These are phyloP conservation scores for Rubia yunnanensis DNA, from an alignment of 257 asterid genomes.

Conservation along the genomic window DNA sequence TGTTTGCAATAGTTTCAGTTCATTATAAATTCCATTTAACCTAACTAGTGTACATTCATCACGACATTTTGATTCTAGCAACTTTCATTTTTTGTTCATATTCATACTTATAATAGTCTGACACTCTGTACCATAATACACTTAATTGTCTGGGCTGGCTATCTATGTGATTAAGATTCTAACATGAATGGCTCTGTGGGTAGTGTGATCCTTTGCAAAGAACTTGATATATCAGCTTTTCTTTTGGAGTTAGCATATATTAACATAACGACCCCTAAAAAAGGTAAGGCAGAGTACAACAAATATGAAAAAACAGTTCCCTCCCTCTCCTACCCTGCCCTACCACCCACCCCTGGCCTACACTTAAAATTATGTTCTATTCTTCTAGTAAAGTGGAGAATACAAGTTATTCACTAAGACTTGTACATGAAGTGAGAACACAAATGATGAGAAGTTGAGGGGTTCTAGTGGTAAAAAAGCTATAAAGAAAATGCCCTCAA, in stretches of 20 bases:
- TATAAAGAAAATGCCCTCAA: slow-evolving; percentile 6
- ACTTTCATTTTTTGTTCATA: no score
- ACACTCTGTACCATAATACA: no score
- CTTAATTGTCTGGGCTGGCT: slow-evolving; percentile 10
- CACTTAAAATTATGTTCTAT: slow-evolving; percentile 13
- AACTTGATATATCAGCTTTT: slow-evolving; percentile 9
- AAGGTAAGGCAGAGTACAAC: slow-evolving; percentile 30
- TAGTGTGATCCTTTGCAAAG: slow-evolving; percentile 8
- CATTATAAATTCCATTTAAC: no score
- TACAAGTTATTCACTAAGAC: slow-evolving; percentile 13
- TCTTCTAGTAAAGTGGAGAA: slow-evolving; percentile 21
- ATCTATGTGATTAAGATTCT: slow-evolving; percentile 15
- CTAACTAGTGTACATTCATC: no score
- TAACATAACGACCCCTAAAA: slow-evolving; percentile 13
- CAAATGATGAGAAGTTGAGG: slow-evolving; percentile 5
- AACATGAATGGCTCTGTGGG: neutral
- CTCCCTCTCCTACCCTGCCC: neutral
- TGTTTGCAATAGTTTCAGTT: neutral
- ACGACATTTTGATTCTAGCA: no score
- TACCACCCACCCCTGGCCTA: neutral
- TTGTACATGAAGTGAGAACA: slow-evolving; percentile 9
- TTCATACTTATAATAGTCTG: no score
- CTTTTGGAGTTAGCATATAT: slow-evolving; percentile 18
- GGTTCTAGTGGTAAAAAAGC: slow-evolving; percentile 19
- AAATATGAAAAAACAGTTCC: slow-evolving; percentile 13